phyloP scores from a whole-genome alignment of 108 stramenopile genomes.

The Halocafeteria seosinensis region DNA sequence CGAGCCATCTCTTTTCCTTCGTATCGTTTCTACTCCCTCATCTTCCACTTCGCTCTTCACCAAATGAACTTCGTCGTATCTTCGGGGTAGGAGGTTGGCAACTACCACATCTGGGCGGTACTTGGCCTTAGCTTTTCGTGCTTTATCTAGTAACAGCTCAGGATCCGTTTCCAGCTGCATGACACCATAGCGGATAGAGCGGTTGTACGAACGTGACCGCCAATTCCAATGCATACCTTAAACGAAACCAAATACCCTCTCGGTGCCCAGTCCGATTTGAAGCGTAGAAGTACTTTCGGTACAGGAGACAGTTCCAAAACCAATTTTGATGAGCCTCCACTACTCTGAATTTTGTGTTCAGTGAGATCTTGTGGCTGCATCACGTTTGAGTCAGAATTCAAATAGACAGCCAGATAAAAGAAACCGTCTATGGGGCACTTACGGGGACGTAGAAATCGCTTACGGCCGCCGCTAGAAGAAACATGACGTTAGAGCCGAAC shows the following conservation, averaged over 20 bases:
- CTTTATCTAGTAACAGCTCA: slow-evolving; percentile 59
- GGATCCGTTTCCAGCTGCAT: slow-evolving; percentile 90
- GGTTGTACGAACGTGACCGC: too few species aligned
- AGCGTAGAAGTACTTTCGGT: slow-evolving; percentile 64
- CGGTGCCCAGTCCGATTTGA: slow-evolving; percentile 65
- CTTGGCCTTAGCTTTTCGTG: slow-evolving; percentile 53
- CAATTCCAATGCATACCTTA: too few species aligned
- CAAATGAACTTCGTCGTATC: slow-evolving; percentile 45
- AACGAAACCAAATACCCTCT: slow-evolving; percentile 77
- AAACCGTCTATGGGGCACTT: too few species aligned
- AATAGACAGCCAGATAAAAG: too few species aligned
- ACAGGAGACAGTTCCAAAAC: slow-evolving; percentile 54
- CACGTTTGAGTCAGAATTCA: too few species aligned
- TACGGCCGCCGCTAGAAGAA: slow-evolving; percentile 81
- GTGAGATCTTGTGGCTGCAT: too few species aligned
- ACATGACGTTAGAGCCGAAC: slow-evolving; percentile 25
- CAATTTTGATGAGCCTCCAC: slow-evolving; percentile 30
- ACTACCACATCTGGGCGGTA: slow-evolving; percentile 84
- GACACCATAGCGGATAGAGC: too few species aligned
- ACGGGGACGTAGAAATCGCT: slow-evolving; percentile 78
- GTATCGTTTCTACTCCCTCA: too few species aligned
- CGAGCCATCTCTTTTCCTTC: too few species aligned
- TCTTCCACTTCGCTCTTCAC: too few species aligned
- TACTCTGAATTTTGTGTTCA: slow-evolving; percentile 81
- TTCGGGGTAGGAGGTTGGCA: slow-evolving; percentile 68